Percentiles rank a stretch among this genome's conserved stretches.
Evolutionary conservation across 805 yeast species (phyloP).

Genomic region (Ogataea corticis): DNA sequence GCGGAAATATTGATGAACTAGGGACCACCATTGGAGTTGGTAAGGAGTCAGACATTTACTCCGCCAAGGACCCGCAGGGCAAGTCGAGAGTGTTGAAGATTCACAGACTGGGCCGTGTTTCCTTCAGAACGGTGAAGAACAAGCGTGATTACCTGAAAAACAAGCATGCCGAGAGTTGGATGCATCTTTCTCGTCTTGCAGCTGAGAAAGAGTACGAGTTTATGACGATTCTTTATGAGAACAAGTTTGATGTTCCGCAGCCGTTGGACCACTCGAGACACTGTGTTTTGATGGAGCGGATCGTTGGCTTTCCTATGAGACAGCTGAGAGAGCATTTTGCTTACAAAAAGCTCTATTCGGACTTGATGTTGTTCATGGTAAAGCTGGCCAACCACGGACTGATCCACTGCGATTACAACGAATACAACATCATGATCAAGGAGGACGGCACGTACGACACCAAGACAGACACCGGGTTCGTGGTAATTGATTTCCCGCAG

Average conservation of each 20-base stretch:
- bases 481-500: conserved; percentile 97
- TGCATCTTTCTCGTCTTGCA: conserved; percentile 84
- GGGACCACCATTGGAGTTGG: conserved; percentile 95
- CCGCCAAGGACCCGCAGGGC: conserved; percentile 71
- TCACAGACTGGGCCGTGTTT: conserved; percentile 91
- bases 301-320: conserved; percentile 89
- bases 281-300: conserved; percentile 88
- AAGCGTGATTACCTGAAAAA: conserved; percentile 87
- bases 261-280: conserved; percentile 92
- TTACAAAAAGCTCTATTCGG: conserved; percentile 72
- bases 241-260: conserved; percentile 83
- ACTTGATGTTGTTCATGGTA: conserved; percentile 84
- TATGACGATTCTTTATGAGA: conserved; percentile 69
- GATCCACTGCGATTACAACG: conserved; percentile 97
- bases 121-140: conserved; percentile 88
- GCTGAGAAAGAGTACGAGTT: conserved; percentile 92
- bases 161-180: conserved; percentile 83
- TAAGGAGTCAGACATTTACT: conserved; percentile 92
- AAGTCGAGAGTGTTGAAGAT: conserved; percentile 74
- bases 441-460: conserved; percentile 51
- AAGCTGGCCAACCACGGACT: conserved; percentile 83
- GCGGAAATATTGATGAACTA: conserved; percentile 71
- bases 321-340: conserved; percentile 70
- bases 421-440: conserved; percentile 87
- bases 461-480: conserved; percentile 63